Evolutionary conservation across 1,139 yeast genomes (phyloP), one percentile per base, ranked within the genome.

Genomic region (Pichia sp.): DNA sequence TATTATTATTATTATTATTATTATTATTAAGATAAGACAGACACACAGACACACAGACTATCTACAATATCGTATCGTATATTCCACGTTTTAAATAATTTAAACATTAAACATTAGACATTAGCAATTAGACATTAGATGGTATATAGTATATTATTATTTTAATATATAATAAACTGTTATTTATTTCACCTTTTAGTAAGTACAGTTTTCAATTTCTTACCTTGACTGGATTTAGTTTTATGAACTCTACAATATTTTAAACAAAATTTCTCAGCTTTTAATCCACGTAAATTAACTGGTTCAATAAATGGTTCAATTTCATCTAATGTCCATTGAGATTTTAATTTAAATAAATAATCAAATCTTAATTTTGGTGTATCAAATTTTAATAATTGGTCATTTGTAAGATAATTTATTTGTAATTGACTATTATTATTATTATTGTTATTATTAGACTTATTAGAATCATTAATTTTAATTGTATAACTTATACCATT

Each of bases 261-360:
- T 72, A 88, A 72, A 25, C 88, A 74, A 54, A 86, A 78, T 46
- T 78, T 75, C 48, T 88, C 96, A 9, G 78, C 66, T 62, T 85
- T 86, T 51, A 81, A 66, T 1, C 76, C 77, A 38, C 73, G 68
- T 2, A 75, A 74, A 50, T 83, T 77, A 48, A 80, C 69, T 29
- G 78, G 81, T 32, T 67, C 68, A 6, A 90, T 70, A 57, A 78
- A 86, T 1, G 96, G 96, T 28, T 71, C 69, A 31, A 92, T 75
- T 44, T 89, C 96, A 0, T 75, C 76, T 45, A 83, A 66, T 6
- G 74, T 79, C 97, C 97, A 92, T 34, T 71, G 72, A 1, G 73
- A 62, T 56, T 81, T 83, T 41, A 82, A 59, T 39, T 70, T 67
- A 60, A 92, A 83, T 44, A 92, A 68, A 56, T 78, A 76, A 44